Percentiles rank a stretch among this genome's conserved stretches.
These are phyloP conservation scores for Pneumocystis sp. DNA, from an alignment of 1,139 yeast genomes.

Conservation along the genomic window DNA sequence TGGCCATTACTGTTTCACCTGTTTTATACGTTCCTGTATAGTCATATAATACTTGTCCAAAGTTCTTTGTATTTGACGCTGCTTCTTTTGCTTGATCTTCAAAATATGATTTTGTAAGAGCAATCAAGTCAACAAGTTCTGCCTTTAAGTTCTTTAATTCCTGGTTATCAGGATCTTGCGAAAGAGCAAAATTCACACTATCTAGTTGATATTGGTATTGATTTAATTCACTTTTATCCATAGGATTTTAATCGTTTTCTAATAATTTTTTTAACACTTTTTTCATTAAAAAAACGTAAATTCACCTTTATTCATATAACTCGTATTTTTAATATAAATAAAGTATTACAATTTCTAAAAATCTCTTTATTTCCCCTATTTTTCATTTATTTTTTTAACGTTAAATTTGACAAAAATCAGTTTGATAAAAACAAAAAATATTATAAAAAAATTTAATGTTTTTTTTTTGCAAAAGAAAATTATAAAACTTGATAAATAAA, in stretches of 20 bases:
- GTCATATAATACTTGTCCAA: background rate
- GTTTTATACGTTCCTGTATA: constrained; percentile 12
- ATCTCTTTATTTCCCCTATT: background rate
- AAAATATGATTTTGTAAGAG: constrained; percentile 18
- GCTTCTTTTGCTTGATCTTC: constrained; percentile 4
- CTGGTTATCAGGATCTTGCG: constrained; percentile 22
- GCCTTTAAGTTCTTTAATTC: constrained; percentile 21
- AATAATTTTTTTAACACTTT: no score
- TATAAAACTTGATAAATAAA: no score
- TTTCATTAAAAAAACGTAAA: background rate
- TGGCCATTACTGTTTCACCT: constrained; percentile 20
- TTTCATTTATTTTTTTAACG: background rate
- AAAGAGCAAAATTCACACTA: constrained; percentile 22
- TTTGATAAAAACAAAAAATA: no score
- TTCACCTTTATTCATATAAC: no score
- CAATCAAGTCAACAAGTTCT: constrained; percentile 24
- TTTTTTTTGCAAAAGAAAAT: no score
- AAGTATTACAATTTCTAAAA: background rate
- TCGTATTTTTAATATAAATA: no score
- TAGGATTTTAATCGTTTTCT: background rate
- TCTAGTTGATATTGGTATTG: constrained; percentile 24
- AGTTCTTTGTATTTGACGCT: background rate
- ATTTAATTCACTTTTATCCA: constrained; percentile 19
- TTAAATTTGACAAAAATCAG: background rate
- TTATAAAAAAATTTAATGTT: no score